phyloP scores from a whole-genome alignment of 179 eudicot genomes.

The Beta lomatogona region DNA sequence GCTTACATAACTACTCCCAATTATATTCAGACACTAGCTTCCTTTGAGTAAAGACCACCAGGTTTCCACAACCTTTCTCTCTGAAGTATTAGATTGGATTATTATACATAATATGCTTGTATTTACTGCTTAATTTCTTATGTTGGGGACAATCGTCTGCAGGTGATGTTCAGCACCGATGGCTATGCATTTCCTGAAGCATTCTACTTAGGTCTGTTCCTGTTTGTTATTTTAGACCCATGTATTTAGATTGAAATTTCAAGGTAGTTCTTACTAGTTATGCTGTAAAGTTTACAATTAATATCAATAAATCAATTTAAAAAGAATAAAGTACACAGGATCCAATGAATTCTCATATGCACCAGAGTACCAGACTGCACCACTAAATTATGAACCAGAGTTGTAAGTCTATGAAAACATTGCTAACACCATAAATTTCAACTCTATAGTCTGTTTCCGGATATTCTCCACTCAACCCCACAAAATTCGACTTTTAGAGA shows the following conservation, averaged over 20 bases:
- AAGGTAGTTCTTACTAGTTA: background rate
- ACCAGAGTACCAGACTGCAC: background rate
- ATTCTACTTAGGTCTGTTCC: constrained; percentile 81
- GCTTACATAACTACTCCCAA: too few species aligned
- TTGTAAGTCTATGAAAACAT: background rate
- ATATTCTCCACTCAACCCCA: background rate
- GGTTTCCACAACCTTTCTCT: background rate
- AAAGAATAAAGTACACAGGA: too few species aligned
- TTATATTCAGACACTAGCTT: background rate
- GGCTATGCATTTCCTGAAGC: constrained; percentile 92
- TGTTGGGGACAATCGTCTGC: constrained; percentile 35
- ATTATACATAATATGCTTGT: background rate
- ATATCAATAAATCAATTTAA: background rate
- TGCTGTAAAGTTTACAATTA: background rate
- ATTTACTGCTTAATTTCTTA: background rate
- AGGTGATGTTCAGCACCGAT: constrained; percentile 99
- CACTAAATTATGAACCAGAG: background rate
- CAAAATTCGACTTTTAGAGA: background rate
- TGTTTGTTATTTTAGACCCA: background rate
- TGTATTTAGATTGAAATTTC: background rate
- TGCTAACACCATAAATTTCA: background rate
- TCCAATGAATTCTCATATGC: background rate
- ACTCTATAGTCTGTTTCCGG: background rate
- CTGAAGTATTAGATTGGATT: background rate
- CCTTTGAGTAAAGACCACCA: background rate